A percentile compares a stretch with the other conserved stretches of the same genome.
These are phyloP conservation scores for Dictyostelium intermedium DNA, from an alignment of 78 protist species.

Conservation along the genomic window DNA sequence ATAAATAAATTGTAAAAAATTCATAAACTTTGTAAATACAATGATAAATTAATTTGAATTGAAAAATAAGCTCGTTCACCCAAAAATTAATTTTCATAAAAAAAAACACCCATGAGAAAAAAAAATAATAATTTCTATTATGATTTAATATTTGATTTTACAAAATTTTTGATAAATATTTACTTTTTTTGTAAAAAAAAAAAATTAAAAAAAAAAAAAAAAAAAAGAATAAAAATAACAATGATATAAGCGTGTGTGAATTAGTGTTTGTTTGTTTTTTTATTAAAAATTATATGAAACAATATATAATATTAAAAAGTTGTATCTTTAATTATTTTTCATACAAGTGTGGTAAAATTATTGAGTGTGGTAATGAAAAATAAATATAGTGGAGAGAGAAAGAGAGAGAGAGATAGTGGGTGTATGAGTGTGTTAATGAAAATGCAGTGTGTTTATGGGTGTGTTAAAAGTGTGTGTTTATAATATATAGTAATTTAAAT, in stretches of 20 bases:
- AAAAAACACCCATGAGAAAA: background rate
- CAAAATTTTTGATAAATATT: background rate
- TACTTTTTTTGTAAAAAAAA: background rate
- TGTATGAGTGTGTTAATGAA: too few species aligned
- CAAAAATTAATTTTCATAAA: too few species aligned
- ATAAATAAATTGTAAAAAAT: background rate
- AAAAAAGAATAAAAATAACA: too few species aligned
- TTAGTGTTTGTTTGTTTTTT: too few species aligned
- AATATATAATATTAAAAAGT: too few species aligned
- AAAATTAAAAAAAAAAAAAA: too few species aligned
- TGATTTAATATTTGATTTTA: background rate
- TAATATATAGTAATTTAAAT: too few species aligned
- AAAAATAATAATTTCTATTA: too few species aligned
- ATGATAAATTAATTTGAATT: background rate
- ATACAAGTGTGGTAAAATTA: background rate
- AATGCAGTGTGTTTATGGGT: background rate
- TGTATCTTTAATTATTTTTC: background rate
- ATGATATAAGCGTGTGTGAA: too few species aligned
- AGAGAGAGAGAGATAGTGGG: background rate
- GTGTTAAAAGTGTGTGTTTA: background rate
- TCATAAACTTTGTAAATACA: background rate
- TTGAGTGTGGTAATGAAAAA: background rate
- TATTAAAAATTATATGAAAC: background rate
- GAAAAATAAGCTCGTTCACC: background rate
- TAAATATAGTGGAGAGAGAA: too few species aligned